These are phyloP conservation scores for Phytophthora capsici DNA, from an alignment of 352 stramenopile species.

Conservation along the genomic window DNA sequence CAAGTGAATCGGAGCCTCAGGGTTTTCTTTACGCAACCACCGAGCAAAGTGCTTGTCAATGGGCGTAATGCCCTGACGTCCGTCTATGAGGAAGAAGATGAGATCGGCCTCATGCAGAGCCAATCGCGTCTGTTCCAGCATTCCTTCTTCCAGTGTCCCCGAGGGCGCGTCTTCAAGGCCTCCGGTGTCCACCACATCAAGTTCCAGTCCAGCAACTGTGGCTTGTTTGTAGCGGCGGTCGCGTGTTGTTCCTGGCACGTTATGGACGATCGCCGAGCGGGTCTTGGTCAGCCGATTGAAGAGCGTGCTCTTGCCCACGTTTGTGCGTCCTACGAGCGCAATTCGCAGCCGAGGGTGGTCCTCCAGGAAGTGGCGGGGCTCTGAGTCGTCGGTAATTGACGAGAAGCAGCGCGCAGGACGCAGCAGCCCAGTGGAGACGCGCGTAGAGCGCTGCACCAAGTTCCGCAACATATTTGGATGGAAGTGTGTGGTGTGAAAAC, in stretches of 20 bases:
- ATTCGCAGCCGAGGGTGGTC: constrained; percentile 73
- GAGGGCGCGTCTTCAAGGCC: constrained; percentile 75
- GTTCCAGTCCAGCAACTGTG: constrained; percentile 69
- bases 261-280: constrained; percentile 81
- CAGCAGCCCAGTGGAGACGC: constrained; percentile 11
- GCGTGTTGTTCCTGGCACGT: constrained; percentile 80
- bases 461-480: constrained; percentile 48
- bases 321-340: constrained; percentile 83
- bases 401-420: constrained; percentile 33
- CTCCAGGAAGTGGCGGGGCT: constrained; percentile 17
- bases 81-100: constrained; percentile 84
- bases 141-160: constrained; percentile 74
- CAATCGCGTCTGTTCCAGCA: constrained; percentile 78
- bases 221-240: constrained; percentile 76
- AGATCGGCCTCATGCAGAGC: constrained; percentile 82
- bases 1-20: constrained; percentile 63
- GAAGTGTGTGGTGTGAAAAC: constrained; percentile 1
- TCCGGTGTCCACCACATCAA: constrained; percentile 87
- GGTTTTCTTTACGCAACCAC: constrained; percentile 74
- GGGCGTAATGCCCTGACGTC: constrained; percentile 76
- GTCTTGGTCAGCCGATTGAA: constrained; percentile 87
- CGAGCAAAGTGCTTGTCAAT: constrained; percentile 84
- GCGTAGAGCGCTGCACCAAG: constrained; percentile 37
- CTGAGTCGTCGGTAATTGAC: background rate
- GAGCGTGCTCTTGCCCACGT: constrained; percentile 88